These are phyloP conservation scores for Calonectria hawksworthii DNA, from an alignment of 2,329 filamentous ascomycete species.

Conservation along the genomic window DNA sequence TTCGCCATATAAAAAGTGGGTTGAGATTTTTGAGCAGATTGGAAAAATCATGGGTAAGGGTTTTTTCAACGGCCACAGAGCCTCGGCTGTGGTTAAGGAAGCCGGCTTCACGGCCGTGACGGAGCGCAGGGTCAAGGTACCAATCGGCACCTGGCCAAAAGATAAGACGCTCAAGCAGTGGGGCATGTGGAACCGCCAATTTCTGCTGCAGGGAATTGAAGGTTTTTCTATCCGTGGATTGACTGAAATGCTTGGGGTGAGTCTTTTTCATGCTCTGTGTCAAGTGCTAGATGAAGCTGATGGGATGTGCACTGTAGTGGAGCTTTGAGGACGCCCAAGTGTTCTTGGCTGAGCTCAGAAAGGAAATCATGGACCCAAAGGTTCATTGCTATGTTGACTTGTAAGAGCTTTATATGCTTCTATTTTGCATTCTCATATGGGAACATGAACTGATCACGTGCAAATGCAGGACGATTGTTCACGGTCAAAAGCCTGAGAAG, in stretches of 20 bases:
- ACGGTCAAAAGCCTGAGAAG: background rate
- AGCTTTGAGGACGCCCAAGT: conserved; percentile 35
- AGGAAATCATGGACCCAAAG: conserved; percentile 30
- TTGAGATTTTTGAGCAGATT: conserved; percentile 29
- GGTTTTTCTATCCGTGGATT: conserved; percentile 42
- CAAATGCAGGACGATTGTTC: background rate
- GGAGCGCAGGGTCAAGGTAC: conserved; percentile 37
- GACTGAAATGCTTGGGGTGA: conserved; percentile 36
- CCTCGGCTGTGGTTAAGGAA: conserved; percentile 30
- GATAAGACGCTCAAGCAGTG: conserved; percentile 46
- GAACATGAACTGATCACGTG: background rate
- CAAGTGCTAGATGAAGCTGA: background rate
- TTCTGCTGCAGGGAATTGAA: conserved; percentile 40
- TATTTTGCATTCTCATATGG: background rate
- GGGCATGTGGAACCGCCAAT: conserved; percentile 44
- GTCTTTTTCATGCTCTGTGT: background rate
- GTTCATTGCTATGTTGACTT: conserved; percentile 33
- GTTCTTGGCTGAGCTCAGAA: conserved; percentile 32
- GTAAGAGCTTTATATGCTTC: background rate
- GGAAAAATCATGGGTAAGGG: conserved; percentile 34
- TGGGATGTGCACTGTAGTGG: background rate
- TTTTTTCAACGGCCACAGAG: conserved; percentile 34
- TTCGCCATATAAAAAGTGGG: conserved; percentile 38
- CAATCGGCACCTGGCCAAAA: conserved; percentile 47
- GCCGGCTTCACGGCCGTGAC: conserved; percentile 39